Conservation (phyloP, 805 yeast genomes). For the Kluyveromyces wickerhamii region DNA sequence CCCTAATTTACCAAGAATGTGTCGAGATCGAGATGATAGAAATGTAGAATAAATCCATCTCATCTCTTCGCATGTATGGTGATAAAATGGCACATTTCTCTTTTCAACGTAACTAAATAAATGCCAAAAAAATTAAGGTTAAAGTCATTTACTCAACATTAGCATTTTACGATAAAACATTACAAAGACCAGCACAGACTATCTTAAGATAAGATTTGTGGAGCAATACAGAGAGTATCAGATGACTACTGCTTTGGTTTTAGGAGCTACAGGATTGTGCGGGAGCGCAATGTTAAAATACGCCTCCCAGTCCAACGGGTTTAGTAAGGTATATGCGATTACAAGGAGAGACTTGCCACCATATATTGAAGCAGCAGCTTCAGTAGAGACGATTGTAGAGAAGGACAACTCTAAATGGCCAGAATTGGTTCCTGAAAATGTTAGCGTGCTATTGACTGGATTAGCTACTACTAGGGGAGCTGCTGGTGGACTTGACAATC, state of each 20-base stretch:
- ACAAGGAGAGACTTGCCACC: conserved; percentile 40
- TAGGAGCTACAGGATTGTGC: conserved; percentile 78
- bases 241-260: conserved; percentile 33
- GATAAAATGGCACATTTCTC: too few species aligned
- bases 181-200: too few species aligned
- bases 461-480: conserved; percentile 68
- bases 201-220: too few species aligned
- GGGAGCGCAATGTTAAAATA: conserved; percentile 50
- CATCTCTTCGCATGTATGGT: too few species aligned
- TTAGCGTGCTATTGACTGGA: conserved; percentile 48
- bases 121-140: too few species aligned
- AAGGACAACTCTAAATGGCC: conserved; percentile 47
- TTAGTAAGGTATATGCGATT: conserved; percentile 39
- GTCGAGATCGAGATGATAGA: background rate
- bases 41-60: too few species aligned
- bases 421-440: conserved; percentile 28
- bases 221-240: too few species aligned
- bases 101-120: too few species aligned
- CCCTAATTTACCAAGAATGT: background rate
- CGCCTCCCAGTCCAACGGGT: conserved; percentile 32
- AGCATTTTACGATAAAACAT: too few species aligned
- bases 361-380: conserved; percentile 14
- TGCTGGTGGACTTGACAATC: conserved; percentile 69
- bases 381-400: conserved; percentile 36
- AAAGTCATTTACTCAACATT: too few species aligned